Conservation (phyloP, 805 yeast genomes). For the Kodamaea sagamina region DNA sequence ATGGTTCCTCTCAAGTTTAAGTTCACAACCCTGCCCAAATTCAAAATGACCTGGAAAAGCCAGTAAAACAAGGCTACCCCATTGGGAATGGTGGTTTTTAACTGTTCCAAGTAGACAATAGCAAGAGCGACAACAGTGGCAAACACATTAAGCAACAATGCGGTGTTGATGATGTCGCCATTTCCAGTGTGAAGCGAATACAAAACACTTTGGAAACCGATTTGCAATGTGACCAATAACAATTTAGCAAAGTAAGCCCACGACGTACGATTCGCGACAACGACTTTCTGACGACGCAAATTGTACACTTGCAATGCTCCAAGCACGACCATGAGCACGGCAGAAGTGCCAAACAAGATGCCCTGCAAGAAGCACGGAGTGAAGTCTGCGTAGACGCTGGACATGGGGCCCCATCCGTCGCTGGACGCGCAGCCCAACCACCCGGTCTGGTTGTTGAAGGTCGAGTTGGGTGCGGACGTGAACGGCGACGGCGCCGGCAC, state of each 20-base stretch:
- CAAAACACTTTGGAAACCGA: constrained; percentile 35
- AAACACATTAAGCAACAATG: constrained; percentile 30
- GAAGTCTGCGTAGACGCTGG: constrained; percentile 49
- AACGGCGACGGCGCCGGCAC: background rate
- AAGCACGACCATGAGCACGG: constrained; percentile 43
- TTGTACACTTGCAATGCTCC: constrained; percentile 40
- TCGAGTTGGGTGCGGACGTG: background rate
- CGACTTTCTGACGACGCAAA: constrained; percentile 34
- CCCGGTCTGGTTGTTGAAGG: background rate
- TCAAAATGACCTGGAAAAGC: constrained; percentile 57
- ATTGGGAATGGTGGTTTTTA: constrained; percentile 62
- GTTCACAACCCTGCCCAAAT: constrained; percentile 46
- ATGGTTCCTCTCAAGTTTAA: constrained; percentile 35
- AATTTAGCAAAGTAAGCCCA: constrained; percentile 48
- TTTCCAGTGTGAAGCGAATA: constrained; percentile 16
- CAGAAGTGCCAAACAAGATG: constrained; percentile 42
- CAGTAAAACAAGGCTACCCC: constrained; percentile 75
- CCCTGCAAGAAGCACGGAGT: constrained; percentile 65
- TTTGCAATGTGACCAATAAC: constrained; percentile 38
- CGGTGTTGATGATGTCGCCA: constrained; percentile 27
- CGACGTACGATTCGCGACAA: constrained; percentile 31
- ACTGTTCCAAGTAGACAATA: constrained; percentile 72
- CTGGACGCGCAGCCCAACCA: background rate
- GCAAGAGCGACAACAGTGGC: constrained; percentile 54
- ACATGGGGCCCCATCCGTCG: constrained; percentile 49